Base-by-base conservation (phyloP, 768 basidiomycete species). In the Naganishia friedmannii region DNA sequence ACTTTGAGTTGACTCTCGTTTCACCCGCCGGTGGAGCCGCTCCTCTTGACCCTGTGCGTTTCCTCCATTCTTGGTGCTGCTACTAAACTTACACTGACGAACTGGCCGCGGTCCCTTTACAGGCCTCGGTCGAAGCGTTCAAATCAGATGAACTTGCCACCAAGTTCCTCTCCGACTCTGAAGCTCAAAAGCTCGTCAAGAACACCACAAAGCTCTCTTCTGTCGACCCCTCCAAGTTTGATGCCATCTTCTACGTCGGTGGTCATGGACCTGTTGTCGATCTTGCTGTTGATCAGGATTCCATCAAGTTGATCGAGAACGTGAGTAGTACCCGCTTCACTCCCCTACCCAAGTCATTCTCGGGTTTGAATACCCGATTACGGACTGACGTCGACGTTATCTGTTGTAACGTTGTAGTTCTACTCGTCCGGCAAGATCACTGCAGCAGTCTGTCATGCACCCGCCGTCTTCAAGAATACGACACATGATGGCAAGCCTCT, bases 261-360 rank as follows among this genome's bases (percentile, higher is more conserved):
- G 90, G 91, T 21, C 89, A 90, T 75, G 89, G 89, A 0, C 89
- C 90, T 15, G 86, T 88, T 45, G 83, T 92, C 54, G 90, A 92
- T 79, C 84, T 92, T 46, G 81, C 90, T 1, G 73, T 73, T 13
- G 87, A 91, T 78, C 78, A 83, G 2, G 78, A 81, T 53, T 88
- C 89, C 77, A 84, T 83, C 72, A 83, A 85, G 73, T 83, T 91
- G 58, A 86, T 85, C 31, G 85, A 84, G 28, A 81, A 87, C 70
- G 88, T 86, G 74, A 70, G 83, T 79, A 17, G 28, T 56, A 68
- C 23, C 15, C 56, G 45, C 28, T 67, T 19, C 45, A 19, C 37
- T 39, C 37, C 37, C 15, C n/a, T 28, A 2, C 17, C 26, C 26
- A 54, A 3, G 10, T 37, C 26, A 17, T n/a, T 12, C 19, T 28